These are phyloP conservation scores for Candida loeiensis DNA, from an alignment of 805 yeast genomes.

Conservation along the genomic window DNA sequence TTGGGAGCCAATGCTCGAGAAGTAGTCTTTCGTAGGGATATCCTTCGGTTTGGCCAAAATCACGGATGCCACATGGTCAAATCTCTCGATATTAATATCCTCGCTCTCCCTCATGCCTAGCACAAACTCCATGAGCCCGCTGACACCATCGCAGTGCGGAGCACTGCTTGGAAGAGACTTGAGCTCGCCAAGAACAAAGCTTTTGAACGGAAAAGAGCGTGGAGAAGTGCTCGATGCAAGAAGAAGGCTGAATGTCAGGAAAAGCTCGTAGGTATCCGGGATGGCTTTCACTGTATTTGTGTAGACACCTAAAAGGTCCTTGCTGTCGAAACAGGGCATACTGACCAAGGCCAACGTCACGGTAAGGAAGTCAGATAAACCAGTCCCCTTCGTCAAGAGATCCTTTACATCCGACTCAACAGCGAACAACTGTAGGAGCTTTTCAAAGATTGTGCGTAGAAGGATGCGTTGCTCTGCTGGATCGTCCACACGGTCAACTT, in stretches of 20 bases:
- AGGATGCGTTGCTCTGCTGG: conserved; percentile 14
- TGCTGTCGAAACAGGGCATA: conserved; percentile 15
- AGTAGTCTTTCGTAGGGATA: conserved; percentile 49
- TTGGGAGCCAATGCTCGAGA: conserved; percentile 58
- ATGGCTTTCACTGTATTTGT: conserved; percentile 33
- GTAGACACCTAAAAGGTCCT: conserved; percentile 13
- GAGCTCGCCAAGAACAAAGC: conserved; percentile 46
- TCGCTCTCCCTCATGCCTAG: conserved; percentile 75
- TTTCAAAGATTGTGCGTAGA: conserved; percentile 26
- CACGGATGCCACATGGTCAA: conserved; percentile 64
- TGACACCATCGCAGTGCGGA: conserved; percentile 58
- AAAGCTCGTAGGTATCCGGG: conserved; percentile 67
- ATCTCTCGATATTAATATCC: conserved; percentile 59
- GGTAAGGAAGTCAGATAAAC: conserved; percentile 57
- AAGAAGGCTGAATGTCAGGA: conserved; percentile 56
- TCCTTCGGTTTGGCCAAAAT: conserved; percentile 59
- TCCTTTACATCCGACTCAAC: conserved; percentile 48
- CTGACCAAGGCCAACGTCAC: conserved; percentile 44
- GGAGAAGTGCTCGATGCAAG: conserved; percentile 41
- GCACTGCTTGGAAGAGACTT: conserved; percentile 55
- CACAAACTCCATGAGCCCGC: conserved; percentile 69
- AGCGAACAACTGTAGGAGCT: conserved; percentile 32
- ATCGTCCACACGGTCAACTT: conserved; percentile 15
- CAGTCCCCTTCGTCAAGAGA: conserved; percentile 60
- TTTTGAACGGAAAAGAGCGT: conserved; percentile 38